Evolutionary conservation across 345 rosid species (phyloP).

Genomic region (Ceriops zippeliana): DNA sequence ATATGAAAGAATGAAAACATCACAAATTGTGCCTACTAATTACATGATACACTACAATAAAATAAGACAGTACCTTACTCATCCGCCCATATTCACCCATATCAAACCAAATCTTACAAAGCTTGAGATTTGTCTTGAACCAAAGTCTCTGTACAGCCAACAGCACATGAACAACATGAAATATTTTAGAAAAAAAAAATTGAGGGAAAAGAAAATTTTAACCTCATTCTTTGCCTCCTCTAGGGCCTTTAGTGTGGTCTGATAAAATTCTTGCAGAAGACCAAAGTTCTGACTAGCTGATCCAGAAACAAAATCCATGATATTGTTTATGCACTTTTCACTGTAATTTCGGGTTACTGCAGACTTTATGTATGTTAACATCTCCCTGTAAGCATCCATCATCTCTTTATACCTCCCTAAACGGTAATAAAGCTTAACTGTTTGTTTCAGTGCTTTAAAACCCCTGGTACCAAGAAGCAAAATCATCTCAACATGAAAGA

Average conservation of each 20-base stretch:
- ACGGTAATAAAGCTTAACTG: slow-evolving; percentile 93
- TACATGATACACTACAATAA: neutral
- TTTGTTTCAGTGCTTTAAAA: slow-evolving; percentile 95
- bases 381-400: slow-evolving; percentile 94
- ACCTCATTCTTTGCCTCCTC: slow-evolving; percentile 99
- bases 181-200: too few relatives aligned
- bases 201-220: neutral
- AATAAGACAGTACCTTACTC: slow-evolving; percentile 60
- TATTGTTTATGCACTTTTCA: slow-evolving; percentile 95
- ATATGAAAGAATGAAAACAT: slow-evolving; percentile 2
- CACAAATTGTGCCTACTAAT: neutral
- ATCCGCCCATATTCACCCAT: slow-evolving; percentile 96
- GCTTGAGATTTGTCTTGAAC: slow-evolving; percentile 98
- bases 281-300: slow-evolving; percentile 93
- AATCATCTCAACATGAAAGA: slow-evolving; percentile 5
- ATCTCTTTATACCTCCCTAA: slow-evolving; percentile 80
- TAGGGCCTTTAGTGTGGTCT: slow-evolving; percentile 92
- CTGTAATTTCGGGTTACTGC: slow-evolving; percentile 97
- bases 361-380: slow-evolving; percentile 93
- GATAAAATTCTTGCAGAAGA: slow-evolving; percentile 86
- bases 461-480: slow-evolving; percentile 56
- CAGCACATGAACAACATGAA: slow-evolving; percentile 19
- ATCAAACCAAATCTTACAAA: slow-evolving; percentile 98
- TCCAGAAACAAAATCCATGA: slow-evolving; percentile 99
- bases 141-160: slow-evolving; percentile 74